These are phyloP conservation scores for Populus trichocarpa DNA, from an alignment of 441 rosid genomes.

Conservation along the genomic window DNA sequence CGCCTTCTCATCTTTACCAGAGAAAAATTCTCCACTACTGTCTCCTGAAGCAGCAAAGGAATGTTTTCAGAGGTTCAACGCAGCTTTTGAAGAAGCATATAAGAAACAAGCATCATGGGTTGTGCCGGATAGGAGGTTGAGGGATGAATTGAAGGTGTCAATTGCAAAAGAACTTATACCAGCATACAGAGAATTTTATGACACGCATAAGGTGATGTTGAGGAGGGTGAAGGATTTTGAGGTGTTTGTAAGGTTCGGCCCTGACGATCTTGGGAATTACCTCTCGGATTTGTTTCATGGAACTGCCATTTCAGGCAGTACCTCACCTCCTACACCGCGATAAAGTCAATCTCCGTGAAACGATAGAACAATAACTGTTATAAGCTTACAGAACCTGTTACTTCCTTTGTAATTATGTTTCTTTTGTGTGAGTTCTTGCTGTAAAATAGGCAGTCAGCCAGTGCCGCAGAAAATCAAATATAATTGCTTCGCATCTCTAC, in stretches of 20 bases:
- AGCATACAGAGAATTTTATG: slow-evolving; percentile 43
- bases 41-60: slow-evolving; percentile 33
- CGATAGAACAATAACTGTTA: neutral
- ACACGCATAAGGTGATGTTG: slow-evolving; percentile 19
- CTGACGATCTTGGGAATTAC: slow-evolving; percentile 53
- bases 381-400: neutral
- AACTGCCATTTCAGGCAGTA: slow-evolving; percentile 25
- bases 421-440: neutral
- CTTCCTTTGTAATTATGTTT: neutral
- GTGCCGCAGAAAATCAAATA: neutral
- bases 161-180: slow-evolving; percentile 39
- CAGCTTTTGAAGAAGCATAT: slow-evolving; percentile 53
- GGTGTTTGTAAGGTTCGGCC: slow-evolving; percentile 33
- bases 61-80: slow-evolving; percentile 43
- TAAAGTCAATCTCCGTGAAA: slow-evolving; percentile 20
- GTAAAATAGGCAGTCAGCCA: neutral
- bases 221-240: slow-evolving; percentile 30
- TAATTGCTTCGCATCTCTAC: neutral
- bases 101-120: slow-evolving; percentile 54
- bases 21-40: slow-evolving; percentile 25
- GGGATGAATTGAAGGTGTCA: slow-evolving; percentile 51
- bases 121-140: slow-evolving; percentile 46
- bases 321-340: slow-evolving; percentile 22
- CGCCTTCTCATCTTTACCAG: slow-evolving; percentile 47
- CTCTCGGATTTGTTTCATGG: slow-evolving; percentile 60